Evolutionary conservation across 306 rosid species (phyloP), one percentile per base, ranked within the genome.

Genomic region (Abrus precatorius): DNA sequence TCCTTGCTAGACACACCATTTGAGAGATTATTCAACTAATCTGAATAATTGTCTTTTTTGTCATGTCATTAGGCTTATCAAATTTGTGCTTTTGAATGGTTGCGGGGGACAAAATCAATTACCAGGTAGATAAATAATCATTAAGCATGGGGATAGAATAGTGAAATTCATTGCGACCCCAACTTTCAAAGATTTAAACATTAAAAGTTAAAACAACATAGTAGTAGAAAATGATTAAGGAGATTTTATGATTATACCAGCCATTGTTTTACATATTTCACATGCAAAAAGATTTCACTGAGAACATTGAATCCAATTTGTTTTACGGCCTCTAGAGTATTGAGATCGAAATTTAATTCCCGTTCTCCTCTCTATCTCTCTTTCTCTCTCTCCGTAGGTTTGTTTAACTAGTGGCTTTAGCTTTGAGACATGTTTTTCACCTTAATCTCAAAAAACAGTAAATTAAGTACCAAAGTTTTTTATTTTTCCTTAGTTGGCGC

Each of bases 71-170:
- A 40, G 85, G 85, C 83, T 80, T 41, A 80, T 83, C 90, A 82
- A 87, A 66, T 68, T 74, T 78, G 76, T 69, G 72, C 82, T 69
- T 81, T 84, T 81, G 76, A 78, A 47, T 75, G 64, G 72, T 81
- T 77, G 88, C 81, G 89, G 93, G 84, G 60, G 81, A 83, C 91
- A 89, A 81, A 81, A 85, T 87, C 85, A 87, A 83, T 83, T 60
- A 81, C 79, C 83, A 68, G 41, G 32, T 67, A 54, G 54, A 55
- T 74, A 85, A 80, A 81, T 62, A 84, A 90, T 90, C 86, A 86
- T 90, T 74, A 90, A 83, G 93, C 91, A 84, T 87, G 93, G 75
- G 81, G 67, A 44, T 84, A 69, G 14, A 76, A 76, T 74, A 85
- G 84, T 70, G 78, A 61, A 65, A 57, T 57, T 30, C 57, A 79